Base-by-base conservation (phyloP, 495 filamentous ascomycete species). In the Amphirosellinia nigrospora region DNA sequence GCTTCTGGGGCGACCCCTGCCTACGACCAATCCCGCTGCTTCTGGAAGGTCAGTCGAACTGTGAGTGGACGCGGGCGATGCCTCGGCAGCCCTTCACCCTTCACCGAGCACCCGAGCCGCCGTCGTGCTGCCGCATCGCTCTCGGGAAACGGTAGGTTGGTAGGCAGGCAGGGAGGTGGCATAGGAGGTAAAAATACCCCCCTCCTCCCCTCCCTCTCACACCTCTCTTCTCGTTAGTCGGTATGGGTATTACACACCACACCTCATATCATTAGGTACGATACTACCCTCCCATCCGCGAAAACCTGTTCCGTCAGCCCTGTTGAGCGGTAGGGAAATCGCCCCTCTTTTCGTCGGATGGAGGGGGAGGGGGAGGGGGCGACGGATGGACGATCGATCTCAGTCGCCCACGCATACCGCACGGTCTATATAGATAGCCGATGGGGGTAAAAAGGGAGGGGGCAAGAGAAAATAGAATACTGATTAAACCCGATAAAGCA, bases 31-130 rank as follows among this genome's bases (percentile, higher is more conserved):
- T 72, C 56, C 69, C 66, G 63, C 75, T 71, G 62, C 71, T 77
- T 77, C 75, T 77, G 75, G 75, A 77, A 77, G 75, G 75, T 77
- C 75, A 70, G 75, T 75, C 73, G 75, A 77, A 77, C 70, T n/a
- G 68, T 73, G 70, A 77, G 72, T 75, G 72, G 70, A 67, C 62
- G 72, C 72, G 74, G 74, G 70, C 65, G 45, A 21, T 66, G 62
- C 43, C 64, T 77, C 75, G 75, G 75, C 75, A 75, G 71, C 68
- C 64, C 75, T 74, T 77, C 75, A 77, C 68, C 64, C 75, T 74
- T 77, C 75, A 77, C 75, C 75, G 75, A 77, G 75, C 71, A 71
- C 73, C 75, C 75, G 75, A 75, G 75, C 71, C 72, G 73, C 70
- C 63, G 59, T 73, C 38, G 48, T 43, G 48, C 50, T 53, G 65